Evolutionary conservation across 2,329 filamentous ascomycete genomes (phyloP).

Genomic region (Phoma sp.): DNA sequence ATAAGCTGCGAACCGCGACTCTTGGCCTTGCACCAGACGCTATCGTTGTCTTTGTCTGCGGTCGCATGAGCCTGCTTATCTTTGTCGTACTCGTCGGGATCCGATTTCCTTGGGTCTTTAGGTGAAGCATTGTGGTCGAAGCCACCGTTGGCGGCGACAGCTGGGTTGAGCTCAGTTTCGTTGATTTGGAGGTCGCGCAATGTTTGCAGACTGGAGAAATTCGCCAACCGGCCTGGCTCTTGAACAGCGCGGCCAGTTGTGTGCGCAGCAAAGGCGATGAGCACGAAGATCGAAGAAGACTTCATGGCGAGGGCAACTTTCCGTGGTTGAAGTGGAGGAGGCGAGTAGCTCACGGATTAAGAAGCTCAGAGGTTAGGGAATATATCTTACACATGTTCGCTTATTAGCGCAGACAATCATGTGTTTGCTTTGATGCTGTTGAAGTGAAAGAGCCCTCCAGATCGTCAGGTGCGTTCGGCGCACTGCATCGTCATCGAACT

Average conservation of each 20-base stretch:
- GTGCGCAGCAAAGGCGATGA: background rate
- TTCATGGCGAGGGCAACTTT: background rate
- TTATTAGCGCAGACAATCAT: background rate
- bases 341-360: background rate
- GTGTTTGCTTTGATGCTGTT: background rate
- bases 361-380: no score
- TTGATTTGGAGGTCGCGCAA: background rate
- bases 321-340: background rate
- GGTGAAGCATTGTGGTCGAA: background rate
- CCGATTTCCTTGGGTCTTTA: background rate
- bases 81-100: background rate
- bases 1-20: slow-evolving; percentile 17
- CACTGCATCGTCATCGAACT: no score
- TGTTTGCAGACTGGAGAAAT: background rate
- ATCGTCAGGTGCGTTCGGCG: no score
- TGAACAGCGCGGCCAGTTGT: slow-evolving; percentile 1
- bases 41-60: slow-evolving; percentile 1
- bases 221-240: background rate
- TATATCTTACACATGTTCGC: no score
- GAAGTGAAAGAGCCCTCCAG: background rate
- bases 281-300: background rate
- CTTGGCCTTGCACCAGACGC: slow-evolving; percentile 45
- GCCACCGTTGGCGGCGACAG: background rate
- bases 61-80: background rate
- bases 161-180: background rate